Evolutionary conservation across 2,329 filamentous ascomycete species (phyloP).

Genomic region (Epichloe brachyelytri): DNA sequence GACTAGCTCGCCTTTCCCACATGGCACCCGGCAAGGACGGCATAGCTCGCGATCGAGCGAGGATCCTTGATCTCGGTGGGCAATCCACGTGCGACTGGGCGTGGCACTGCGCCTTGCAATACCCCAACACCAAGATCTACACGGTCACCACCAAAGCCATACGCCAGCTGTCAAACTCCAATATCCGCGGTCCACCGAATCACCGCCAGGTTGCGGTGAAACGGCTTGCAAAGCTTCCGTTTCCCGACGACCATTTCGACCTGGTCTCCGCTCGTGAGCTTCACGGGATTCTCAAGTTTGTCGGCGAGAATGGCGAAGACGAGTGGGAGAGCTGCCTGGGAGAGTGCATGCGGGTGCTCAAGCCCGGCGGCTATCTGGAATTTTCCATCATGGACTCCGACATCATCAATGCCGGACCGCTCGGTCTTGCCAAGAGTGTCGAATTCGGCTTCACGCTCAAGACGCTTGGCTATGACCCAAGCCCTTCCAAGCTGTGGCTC

Average conservation of each 20-base stretch:
- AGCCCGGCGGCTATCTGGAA: slow-evolving; percentile 86
- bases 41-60: slow-evolving; percentile 37
- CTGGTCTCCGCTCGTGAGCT: slow-evolving; percentile 82
- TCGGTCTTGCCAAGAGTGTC: slow-evolving; percentile 69
- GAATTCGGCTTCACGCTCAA: slow-evolving; percentile 87
- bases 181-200: slow-evolving; percentile 73
- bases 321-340: slow-evolving; percentile 78
- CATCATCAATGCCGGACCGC: slow-evolving; percentile 70
- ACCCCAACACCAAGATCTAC: slow-evolving; percentile 74
- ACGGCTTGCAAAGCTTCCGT: slow-evolving; percentile 69
- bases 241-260: slow-evolving; percentile 77
- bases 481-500: slow-evolving; percentile 71
- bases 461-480: slow-evolving; percentile 79
- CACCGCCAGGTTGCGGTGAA: slow-evolving; percentile 73
- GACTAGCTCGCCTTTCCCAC: slow-evolving; percentile 41
- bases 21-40: slow-evolving; percentile 32
- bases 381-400: slow-evolving; percentile 85
- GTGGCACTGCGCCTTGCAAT: slow-evolving; percentile 81
- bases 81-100: slow-evolving; percentile 85
- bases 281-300: slow-evolving; percentile 69
- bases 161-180: slow-evolving; percentile 57
- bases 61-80: slow-evolving; percentile 78
- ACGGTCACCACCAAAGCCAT: slow-evolving; percentile 69
- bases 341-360: slow-evolving; percentile 83
- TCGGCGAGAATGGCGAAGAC: slow-evolving; percentile 54